Evolutionary conservation across 1,284 basidiomycete genomes (phyloP), one percentile per base, ranked within the genome.

Genomic region (Irpex lacteus): DNA sequence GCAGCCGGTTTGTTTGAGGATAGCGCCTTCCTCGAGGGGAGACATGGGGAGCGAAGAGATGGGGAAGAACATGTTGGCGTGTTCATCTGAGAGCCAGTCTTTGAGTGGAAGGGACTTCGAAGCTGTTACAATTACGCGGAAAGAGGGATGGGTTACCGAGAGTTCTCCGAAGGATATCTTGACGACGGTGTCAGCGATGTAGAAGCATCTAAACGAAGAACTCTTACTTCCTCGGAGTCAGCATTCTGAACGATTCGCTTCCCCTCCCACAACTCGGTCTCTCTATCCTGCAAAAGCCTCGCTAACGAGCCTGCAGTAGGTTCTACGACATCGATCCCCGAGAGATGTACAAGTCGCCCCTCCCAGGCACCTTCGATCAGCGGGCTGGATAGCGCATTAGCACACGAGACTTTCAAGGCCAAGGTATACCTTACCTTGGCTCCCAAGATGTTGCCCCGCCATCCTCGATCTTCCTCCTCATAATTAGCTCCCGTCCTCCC

Each of bases 31-130:
- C 70, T 89, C 87, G 0, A 70, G 66, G 8, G 67, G 69, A 32
- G 79, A 76, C 87, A 89, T 89, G 1, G 87, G 85, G 68, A 84
- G 82, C 50, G 81, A 79, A 2, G 84, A 81, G 36, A 89, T 73
- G 6, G 86, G 74, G 72, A 88, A 84, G 78, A 89, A 88, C 85
- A 88, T 88, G 70, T 88, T 88, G 15, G 84, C 82, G 68, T 88
- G 85, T 70, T 89, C 87, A 65, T 83, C 82, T 0, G 81, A 78
- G 32, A 89, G 79, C 87, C 87, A 89, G 69, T 89, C 87, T 68
- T 85, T 84, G 11, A 88, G 74, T 9, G 83, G 82, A 1, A 84
- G 72, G 1, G 86, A 87, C 69, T 85, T 87, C 32, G 86, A 88
- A 7, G 86, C 82, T 1, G 87, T 89, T 60, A 77, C 78, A 65